phyloP scores from a whole-genome alignment of 2,329 filamentous ascomycete species.

The Monosporascus sp. region DNA sequence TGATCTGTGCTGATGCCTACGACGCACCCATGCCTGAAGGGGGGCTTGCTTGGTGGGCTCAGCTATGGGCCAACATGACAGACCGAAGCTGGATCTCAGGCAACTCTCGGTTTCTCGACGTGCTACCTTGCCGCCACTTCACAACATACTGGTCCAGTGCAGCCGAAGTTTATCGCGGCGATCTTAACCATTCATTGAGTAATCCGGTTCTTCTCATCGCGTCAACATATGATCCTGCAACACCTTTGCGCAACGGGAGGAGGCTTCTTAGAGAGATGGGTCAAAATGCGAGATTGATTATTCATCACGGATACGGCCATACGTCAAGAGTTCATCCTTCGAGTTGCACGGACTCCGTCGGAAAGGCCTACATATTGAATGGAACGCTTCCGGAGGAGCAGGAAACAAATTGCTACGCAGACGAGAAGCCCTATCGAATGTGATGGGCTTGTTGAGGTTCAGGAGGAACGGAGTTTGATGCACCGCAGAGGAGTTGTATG shows the following conservation, averaged over 20 bases:
- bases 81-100: conserved; percentile 39
- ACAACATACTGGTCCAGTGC: conserved; percentile 37
- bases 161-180: conserved; percentile 41
- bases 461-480: too few species aligned
- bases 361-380: conserved; percentile 33
- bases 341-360: conserved; percentile 37
- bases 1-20: conserved; percentile 42
- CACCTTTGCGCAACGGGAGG: conserved; percentile 42
- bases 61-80: conserved; percentile 43
- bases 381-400: conserved; percentile 34
- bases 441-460: too few species aligned
- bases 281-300: conserved; percentile 39
- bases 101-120: conserved; percentile 38
- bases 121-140: conserved; percentile 43
- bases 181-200: conserved; percentile 36
- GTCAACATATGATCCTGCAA: conserved; percentile 45
- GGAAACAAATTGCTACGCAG: conserved; percentile 40
- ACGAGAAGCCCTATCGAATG: conserved; percentile 39
- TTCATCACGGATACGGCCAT: conserved; percentile 46
- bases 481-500: too few species aligned
- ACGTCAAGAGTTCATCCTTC: conserved; percentile 36
- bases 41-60: conserved; percentile 39
- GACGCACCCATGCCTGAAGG: conserved; percentile 33
- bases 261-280: conserved; percentile 42
- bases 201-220: conserved; percentile 42